Conservation (phyloP, 805 yeast genomes). For the Candida easanensis region DNA sequence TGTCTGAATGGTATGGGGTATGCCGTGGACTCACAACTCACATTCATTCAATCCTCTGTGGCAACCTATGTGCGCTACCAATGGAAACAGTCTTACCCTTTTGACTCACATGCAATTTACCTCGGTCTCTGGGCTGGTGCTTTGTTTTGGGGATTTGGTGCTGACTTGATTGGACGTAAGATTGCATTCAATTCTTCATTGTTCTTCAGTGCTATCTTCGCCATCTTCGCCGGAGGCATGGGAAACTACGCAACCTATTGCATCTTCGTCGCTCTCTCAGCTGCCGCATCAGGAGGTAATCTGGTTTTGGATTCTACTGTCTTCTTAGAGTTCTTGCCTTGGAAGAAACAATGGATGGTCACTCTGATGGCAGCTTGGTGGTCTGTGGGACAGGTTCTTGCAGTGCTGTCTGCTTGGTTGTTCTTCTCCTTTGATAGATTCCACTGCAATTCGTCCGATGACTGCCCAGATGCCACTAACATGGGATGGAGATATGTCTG, state of each 20-base stretch:
- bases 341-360: slow-evolving; percentile 45
- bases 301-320: slow-evolving; percentile 48
- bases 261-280: slow-evolving; percentile 41
- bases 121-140: slow-evolving; percentile 49
- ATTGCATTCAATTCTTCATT: slow-evolving; percentile 46
- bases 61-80: slow-evolving; percentile 44
- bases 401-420: slow-evolving; percentile 48
- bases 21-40: slow-evolving; percentile 48
- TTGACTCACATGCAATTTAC: slow-evolving; percentile 41
- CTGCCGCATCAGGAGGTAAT: slow-evolving; percentile 51
- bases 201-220: slow-evolving; percentile 41
- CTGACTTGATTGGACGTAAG: slow-evolving; percentile 50
- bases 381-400: slow-evolving; percentile 55
- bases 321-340: slow-evolving; percentile 47
- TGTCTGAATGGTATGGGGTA: slow-evolving; percentile 50
- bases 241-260: slow-evolving; percentile 45
- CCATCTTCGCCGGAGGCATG: slow-evolving; percentile 48
- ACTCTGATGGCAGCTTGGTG: slow-evolving; percentile 53
- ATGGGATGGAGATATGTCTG: slow-evolving; percentile 59
- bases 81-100: slow-evolving; percentile 41
- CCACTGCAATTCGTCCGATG: slow-evolving; percentile 42
- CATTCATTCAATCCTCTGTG: slow-evolving; percentile 43
- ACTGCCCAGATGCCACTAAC: slow-evolving; percentile 41
- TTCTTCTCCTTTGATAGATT: slow-evolving; percentile 40
- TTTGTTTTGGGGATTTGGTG: slow-evolving; percentile 49